Percentiles rank a stretch among this genome's conserved stretches.
These are phyloP conservation scores for Calocera viscosa DNA, from an alignment of 768 basidiomycete genomes.

Conservation along the genomic window DNA sequence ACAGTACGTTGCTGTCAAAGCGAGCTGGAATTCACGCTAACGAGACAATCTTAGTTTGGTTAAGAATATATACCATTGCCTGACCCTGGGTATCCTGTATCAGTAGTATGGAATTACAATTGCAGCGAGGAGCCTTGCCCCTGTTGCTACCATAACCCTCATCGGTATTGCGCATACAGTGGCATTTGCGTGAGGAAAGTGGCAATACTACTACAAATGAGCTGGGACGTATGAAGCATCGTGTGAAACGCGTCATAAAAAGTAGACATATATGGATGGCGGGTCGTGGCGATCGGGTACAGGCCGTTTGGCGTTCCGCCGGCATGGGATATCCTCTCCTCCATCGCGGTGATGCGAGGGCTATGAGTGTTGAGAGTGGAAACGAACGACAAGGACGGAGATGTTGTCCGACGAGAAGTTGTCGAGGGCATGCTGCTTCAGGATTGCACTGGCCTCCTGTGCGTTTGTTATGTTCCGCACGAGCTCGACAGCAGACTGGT, in stretches of 20 bases:
- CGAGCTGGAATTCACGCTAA: background rate
- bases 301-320: too few species aligned
- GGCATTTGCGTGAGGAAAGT: background rate
- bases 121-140: background rate
- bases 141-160: background rate
- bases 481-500: slow-evolving; percentile 82
- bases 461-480: slow-evolving; percentile 61
- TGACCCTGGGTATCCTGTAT: background rate
- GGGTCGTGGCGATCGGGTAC: too few species aligned
- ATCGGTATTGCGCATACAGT: background rate
- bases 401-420: slow-evolving; percentile 94
- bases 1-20: slow-evolving; percentile 44
- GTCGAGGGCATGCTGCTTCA: slow-evolving; percentile 71
- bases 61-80: background rate
- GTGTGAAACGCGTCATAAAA: background rate
- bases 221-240: background rate
- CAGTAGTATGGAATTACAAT: background rate
- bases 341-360: too few species aligned
- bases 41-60: background rate
- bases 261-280: background rate
- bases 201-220: slow-evolving; percentile 3
- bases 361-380: slow-evolving; percentile 26
- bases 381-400: slow-evolving; percentile 77
- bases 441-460: slow-evolving; percentile 61
- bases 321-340: background rate